Evolutionary conservation across 1,284 basidiomycete species (phyloP), one percentile per base, ranked within the genome.

Genomic region (Tausonia pullulans): DNA sequence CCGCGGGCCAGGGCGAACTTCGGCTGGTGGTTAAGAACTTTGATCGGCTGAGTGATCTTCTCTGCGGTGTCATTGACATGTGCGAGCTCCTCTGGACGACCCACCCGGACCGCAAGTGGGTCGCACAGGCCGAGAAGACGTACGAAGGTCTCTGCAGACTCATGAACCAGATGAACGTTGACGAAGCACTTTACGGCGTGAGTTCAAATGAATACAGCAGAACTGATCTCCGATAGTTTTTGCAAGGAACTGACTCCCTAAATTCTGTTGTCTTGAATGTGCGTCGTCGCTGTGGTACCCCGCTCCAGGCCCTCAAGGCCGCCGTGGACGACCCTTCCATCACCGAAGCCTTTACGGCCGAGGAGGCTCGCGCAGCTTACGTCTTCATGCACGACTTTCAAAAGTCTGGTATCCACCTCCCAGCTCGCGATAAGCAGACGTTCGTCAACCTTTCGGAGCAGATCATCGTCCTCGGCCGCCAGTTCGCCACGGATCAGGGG

Each of bases 381-480:
- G 93, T 95, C 68, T 98, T 98, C 76, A 86, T 92, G 81, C 83
- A 88, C 60, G 96, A 98, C 79, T 98, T 98, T 77, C 91, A 97
- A 74, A 95, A 94, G 75, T 96, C 92, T 6, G 95, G 92, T 0
- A 96, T 98, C 69, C 84, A 95, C 73, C 81, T 98, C 4, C 87
- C 92, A 7, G 83, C 61, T 14, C 79, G 80, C 2, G 81, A 90
- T 69, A 83, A 95, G 41, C 80, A 84, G 52, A 84, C 83, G 60
- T 97, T 98, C 69, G 93, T 98, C 11, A 82, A 86, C 3, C 80
- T 98, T 10, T 94, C 90, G n/a, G 90, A 94, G 46, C 87, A 90
- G 59, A 90, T 98, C 66, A 80, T 96, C n/a, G 80, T 86, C 0
- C 84, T 97, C 7, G 93, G 93, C 5, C 84, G 94, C 11, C 81